Percentiles rank a stretch among this genome's conserved stretches.
phyloP scores from a whole-genome alignment of 164 flowering plant species.

The Protea cynaroides region DNA sequence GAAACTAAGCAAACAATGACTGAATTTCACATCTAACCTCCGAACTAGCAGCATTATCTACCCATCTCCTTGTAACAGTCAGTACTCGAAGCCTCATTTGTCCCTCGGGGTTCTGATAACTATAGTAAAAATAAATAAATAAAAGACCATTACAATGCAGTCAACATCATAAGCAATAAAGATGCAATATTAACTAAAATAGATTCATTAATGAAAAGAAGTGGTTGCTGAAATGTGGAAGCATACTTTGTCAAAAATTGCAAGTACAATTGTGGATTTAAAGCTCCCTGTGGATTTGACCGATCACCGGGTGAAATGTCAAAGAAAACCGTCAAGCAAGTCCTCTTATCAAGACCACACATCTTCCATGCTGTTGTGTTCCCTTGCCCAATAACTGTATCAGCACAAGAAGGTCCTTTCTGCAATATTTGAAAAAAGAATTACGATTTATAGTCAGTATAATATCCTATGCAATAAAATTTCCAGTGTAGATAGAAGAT shows the following conservation, averaged over 20 bases:
- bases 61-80: constrained; percentile 81
- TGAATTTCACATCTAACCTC: constrained; percentile 45
- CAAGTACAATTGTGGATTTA: constrained; percentile 62
- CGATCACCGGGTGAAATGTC: constrained; percentile 77
- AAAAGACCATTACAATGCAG: constrained; percentile 5
- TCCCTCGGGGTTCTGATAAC: constrained; percentile 84
- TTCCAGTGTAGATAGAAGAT: background rate
- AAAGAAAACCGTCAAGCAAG: constrained; percentile 84
- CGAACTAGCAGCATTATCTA: constrained; percentile 57
- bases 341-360: constrained; percentile 93
- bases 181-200: background rate
- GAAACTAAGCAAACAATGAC: background rate
- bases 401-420: constrained; percentile 93
- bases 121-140: constrained; percentile 25
- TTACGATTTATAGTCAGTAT: constrained; percentile 3
- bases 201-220: background rate
- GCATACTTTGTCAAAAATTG: constrained; percentile 81
- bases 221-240: background rate
- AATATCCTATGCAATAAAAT: background rate
- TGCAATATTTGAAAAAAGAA: constrained; percentile 31
- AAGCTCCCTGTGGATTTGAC: constrained; percentile 48
- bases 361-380: constrained; percentile 91
- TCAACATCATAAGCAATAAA: constrained; percentile 1
- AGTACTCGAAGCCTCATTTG: constrained; percentile 68
- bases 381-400: constrained; percentile 84